phyloP scores from a whole-genome alignment of 129 eudicot species.

The Flaveria sonorensis region DNA sequence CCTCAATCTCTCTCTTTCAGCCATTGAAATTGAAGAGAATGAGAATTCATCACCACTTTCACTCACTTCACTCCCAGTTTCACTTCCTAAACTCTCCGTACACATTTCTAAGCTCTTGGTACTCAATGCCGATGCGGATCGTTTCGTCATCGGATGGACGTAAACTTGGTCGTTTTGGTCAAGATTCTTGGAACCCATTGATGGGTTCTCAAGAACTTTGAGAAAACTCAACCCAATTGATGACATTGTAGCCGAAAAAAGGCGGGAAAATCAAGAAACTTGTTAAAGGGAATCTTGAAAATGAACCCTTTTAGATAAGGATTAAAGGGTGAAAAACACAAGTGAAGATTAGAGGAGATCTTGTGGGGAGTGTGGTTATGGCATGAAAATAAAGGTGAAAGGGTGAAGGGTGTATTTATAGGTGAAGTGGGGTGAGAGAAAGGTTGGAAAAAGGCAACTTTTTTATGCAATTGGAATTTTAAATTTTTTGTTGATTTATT shows the following conservation, averaged over 20 bases:
- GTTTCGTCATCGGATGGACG: slow-evolving; percentile 67
- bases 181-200: slow-evolving; percentile 20
- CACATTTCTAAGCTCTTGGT: slow-evolving; percentile 85
- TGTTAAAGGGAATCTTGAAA: background rate
- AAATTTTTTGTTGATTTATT: background rate
- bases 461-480: slow-evolving; percentile 45
- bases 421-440: slow-evolving; percentile 34
- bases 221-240: slow-evolving; percentile 56
- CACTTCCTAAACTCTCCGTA: slow-evolving; percentile 86
- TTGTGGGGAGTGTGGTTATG: slow-evolving; percentile 33
- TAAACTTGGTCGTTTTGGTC: slow-evolving; percentile 43
- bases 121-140: slow-evolving; percentile 56
- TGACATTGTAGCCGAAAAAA: slow-evolving; percentile 41
- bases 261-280: slow-evolving; percentile 29
- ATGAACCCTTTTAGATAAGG: background rate
- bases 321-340: background rate
- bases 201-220: slow-evolving; percentile 48
- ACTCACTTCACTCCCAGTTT: slow-evolving; percentile 58
- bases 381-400: slow-evolving; percentile 47
- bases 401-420: slow-evolving; percentile 61
- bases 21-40: slow-evolving; percentile 15
- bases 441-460: slow-evolving; percentile 27
- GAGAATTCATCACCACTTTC: slow-evolving; percentile 47
- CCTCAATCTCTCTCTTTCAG: slow-evolving; percentile 32
- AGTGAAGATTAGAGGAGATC: slow-evolving; percentile 19